Base-by-base conservation (phyloP, 192 early-diverging fungal genomes). In the Chytriomyces sp. region DNA sequence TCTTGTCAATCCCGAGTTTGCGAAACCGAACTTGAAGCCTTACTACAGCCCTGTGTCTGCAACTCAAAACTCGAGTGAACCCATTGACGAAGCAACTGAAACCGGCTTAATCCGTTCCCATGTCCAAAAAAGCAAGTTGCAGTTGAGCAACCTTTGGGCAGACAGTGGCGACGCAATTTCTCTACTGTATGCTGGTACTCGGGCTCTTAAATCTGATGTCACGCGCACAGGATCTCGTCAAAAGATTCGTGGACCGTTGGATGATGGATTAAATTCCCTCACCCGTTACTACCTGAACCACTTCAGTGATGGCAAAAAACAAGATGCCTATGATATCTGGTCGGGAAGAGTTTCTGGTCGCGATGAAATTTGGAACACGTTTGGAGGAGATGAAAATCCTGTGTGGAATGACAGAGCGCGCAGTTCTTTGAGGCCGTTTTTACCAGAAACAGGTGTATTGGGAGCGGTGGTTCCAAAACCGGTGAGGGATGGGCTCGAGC, bases 201-300 rank as follows among this genome's bases (percentile, higher is more conserved):
- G 82, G n/a, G 86, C 86, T 8, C 74, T 89, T 26, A 89, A 87
- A 63, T 75, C 80, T 26, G 88, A 89, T 70, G 53, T 79, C 8
- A 74, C 72, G 67, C 70, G 78, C 35, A 78, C 77, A 72, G 86
- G 86, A 18, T 81, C 80, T 50, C 79, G 83, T 50, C 75, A 78
- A 45, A 65, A 63, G 72, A 6, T 87, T 20, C 45, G 61, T 10
- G 88, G 88, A 10, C 69, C 23, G n/a, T 28, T 84, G 20, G 76
- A 72, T 50, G 88, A 89, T 64, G 88, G 86, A 5, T 61, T 86
- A n/a, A 89, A 87, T 69, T 78, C 83, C 1, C 74, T 89, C 62
- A 87, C 83, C 24, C 82, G 88, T 6, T 89, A 86, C 79, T 89
- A 89, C 75, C 76, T 89, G 61, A 89, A 89, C 79, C 86, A 87